A percentile compares a stretch with the other conserved stretches of the same genome.
Conservation (phyloP, 2,329 filamentous ascomycete species). For the Fusarium bulbicola region DNA sequence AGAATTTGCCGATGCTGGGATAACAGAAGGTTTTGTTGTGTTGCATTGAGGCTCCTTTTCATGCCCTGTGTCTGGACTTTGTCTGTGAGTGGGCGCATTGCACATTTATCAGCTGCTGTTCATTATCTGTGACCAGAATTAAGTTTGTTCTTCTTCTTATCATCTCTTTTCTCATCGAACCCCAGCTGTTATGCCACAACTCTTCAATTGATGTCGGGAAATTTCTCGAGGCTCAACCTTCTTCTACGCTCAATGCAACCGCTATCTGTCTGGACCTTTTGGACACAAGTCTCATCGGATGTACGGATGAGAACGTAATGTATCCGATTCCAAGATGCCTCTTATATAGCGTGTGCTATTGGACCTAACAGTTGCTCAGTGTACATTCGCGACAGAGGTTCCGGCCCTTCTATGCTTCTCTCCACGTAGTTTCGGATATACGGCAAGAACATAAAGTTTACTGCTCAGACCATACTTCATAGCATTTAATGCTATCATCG, state of each 20-base stretch:
- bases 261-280: fast-evolving
- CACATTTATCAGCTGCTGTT: background rate
- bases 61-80: background rate
- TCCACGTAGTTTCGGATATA: background rate
- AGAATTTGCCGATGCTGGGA: background rate
- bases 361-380: background rate
- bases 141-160: background rate
- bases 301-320: too few species aligned
- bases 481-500: background rate
- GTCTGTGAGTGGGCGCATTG: background rate
- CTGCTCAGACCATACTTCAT: background rate
- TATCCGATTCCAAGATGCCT: too few species aligned
- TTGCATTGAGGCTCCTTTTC: background rate
- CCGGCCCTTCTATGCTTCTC: background rate
- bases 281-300: background rate
- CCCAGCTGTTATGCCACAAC: background rate
- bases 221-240: background rate
- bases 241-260: fast-evolving
- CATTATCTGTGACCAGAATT: background rate
- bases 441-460: background rate
- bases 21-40: background rate
- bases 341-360: too few species aligned
- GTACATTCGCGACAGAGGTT: background rate
- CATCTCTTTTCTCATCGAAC: background rate
- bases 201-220: background rate